phyloP scores from a whole-genome alignment of 768 basidiomycete species.

The Holtermanniella nyarrowii region DNA sequence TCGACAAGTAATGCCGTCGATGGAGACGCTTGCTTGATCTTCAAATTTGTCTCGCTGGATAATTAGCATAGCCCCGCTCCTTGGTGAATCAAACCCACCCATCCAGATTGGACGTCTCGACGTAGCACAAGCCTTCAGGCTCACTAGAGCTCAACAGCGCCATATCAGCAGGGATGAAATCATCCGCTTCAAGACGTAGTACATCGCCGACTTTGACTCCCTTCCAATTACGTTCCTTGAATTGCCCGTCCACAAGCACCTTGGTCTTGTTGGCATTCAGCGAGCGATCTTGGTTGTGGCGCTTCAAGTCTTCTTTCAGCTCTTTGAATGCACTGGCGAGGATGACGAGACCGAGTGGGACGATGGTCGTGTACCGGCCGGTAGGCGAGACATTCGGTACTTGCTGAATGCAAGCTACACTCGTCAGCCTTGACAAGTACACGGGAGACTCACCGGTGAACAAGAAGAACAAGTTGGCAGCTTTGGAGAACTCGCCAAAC shows the following conservation, averaged over 20 bases:
- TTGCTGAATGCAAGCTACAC: conserved; percentile 79
- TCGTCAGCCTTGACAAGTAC: not conserved
- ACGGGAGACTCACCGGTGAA: conserved; percentile 53
- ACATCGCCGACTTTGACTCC: conserved; percentile 85
- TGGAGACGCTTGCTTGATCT: conserved; percentile 91
- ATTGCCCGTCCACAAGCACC: conserved; percentile 53
- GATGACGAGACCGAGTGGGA: conserved; percentile 73
- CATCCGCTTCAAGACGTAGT: conserved; percentile 77
- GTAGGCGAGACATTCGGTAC: conserved; percentile 97
- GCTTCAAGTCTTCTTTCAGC: conserved; percentile 91
- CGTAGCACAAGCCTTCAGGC: conserved; percentile 93
- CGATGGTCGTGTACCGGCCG: conserved; percentile 88
- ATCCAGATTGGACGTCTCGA: conserved; percentile 94
- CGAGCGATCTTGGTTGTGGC: conserved; percentile 87
- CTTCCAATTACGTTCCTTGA: conserved; percentile 72
- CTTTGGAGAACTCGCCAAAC: conserved; percentile 93
- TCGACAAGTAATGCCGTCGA: conserved; percentile 69
- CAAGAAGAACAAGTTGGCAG: conserved; percentile 95
- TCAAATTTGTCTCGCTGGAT: conserved; percentile 85
- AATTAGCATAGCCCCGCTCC: not conserved
- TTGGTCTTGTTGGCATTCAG: conserved; percentile 75
- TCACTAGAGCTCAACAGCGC: conserved; percentile 79
- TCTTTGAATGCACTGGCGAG: conserved; percentile 94
- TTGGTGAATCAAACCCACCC: conserved; percentile 50
- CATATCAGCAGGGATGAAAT: conserved; percentile 93